Base-by-base conservation (phyloP, 2,329 filamentous ascomycete species). In the Paecilomyces fulvus region DNA sequence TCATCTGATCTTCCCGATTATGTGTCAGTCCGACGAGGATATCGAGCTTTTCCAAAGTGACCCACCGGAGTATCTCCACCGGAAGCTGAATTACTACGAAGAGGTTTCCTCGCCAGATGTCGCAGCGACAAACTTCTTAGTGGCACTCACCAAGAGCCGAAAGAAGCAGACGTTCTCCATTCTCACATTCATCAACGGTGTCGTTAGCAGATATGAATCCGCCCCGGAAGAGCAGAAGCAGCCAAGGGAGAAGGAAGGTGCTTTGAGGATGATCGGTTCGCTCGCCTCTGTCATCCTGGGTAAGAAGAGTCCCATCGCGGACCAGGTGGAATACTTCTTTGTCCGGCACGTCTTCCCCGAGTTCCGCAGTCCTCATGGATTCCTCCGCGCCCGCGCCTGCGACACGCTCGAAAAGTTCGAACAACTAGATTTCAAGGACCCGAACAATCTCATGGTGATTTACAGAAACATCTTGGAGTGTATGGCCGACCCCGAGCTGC, bases 351-450 rank as follows among this genome's bases (percentile, higher is more conserved):
- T 99, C 56, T 97, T 99, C 79, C 94, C 94, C 51, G 94, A 99
- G 68, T 99, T 99, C 79, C 86, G 90, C 65, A 97, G 90, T 75
- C 81, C 85, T 12, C 89, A 95, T 69, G 94, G 92, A 33, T 97
- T 92, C 77, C 84, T 99, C 52, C 88, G 94, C 56, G 94, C 94
- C 31, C 87, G 94, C 61, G 94, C 94, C 62, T 99, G 94, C 74
- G 92, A 99, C 70, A 96, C 92, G 0, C 84, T 99, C 58, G 94
- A 97, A 79, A 97, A 97, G 76, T 99, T 97, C 63, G 92, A 97
- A 76, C 87, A 92, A 73, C 85, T 97, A 60, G 89, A 99, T 71
- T 99, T 97, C 82, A 91, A 95, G 78, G 92, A 99, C 67, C 84
- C 88, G 55, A 92, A 92, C 78, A 97, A 99, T 75, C 85, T 99